These are phyloP conservation scores for Hypseocharis bilobata DNA, from an alignment of 441 rosid genomes.

Conservation along the genomic window DNA sequence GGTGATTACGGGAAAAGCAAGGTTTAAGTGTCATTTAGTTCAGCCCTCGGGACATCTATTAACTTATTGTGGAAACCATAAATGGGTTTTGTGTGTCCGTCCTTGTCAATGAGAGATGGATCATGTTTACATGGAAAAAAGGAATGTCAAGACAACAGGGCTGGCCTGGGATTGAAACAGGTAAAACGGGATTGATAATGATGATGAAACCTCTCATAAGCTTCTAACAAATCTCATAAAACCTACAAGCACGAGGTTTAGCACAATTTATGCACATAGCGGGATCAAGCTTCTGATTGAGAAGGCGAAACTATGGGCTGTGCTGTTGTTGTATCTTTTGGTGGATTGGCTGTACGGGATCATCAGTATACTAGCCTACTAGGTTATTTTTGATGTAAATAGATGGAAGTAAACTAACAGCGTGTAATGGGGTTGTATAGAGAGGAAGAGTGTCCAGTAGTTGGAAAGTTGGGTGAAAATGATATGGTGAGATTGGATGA, in stretches of 20 bases:
- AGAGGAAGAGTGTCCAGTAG: slow-evolving; percentile 19
- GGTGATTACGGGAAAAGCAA: slow-evolving; percentile 44
- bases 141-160: not conserved
- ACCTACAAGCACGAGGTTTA: slow-evolving; percentile 4
- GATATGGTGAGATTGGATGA: too few species aligned
- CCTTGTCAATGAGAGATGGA: not conserved
- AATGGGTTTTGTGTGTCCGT: not conserved
- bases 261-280: not conserved
- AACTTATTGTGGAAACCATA: not conserved
- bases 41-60: not conserved
- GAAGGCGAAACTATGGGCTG: slow-evolving; percentile 10
- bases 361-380: too few species aligned
- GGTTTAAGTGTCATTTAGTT: slow-evolving; percentile 13
- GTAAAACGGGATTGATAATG: too few species aligned
- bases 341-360: too few species aligned
- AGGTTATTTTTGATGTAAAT: slow-evolving; percentile 30
- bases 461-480: slow-evolving; percentile 7
- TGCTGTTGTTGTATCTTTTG: slow-evolving; percentile 25
- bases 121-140: not conserved
- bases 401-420: slow-evolving; percentile 27
- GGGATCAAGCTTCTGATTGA: slow-evolving; percentile 9
- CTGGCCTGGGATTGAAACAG: slow-evolving; percentile 17
- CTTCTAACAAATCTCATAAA: slow-evolving; percentile 1
- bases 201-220: too few species aligned
- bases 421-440: slow-evolving; percentile 35